A percentile compares a stretch with the other conserved stretches of the same genome.
phyloP scores from a whole-genome alignment of 1,139 yeast genomes.

The Pichia sp. region DNA sequence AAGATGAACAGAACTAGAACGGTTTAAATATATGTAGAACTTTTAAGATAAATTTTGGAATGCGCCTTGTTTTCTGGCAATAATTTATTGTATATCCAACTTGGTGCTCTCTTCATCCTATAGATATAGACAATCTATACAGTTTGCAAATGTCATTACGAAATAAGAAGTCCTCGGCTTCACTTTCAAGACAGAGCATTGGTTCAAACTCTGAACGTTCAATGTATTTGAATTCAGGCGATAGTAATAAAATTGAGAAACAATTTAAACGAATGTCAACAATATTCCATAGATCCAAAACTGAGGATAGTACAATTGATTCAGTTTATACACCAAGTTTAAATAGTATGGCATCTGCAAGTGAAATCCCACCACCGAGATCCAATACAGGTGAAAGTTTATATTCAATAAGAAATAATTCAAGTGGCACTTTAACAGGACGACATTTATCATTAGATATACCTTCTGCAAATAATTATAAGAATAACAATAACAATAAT shows the following conservation, averaged over 20 bases:
- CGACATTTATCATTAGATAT: conserved; percentile 1
- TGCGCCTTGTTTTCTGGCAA: not conserved
- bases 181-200: conserved; percentile 6
- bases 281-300: conserved; percentile 8
- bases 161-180: conserved; percentile 9
- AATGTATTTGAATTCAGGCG: not conserved
- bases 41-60: no score
- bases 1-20: not conserved
- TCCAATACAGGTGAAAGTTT: conserved; percentile 1
- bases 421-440: conserved; percentile 13
- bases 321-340: not conserved
- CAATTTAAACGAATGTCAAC: conserved; percentile 9
- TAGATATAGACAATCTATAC: not conserved
- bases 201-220: not conserved
- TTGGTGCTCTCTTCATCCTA: no score
- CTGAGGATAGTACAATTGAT: conserved; percentile 4
- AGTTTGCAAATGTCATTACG: conserved; percentile 4
- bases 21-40: no score
- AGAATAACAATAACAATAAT: not conserved
- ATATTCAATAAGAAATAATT: conserved; percentile 12
- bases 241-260: conserved; percentile 6
- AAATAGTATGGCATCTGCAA: not conserved
- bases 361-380: conserved; percentile 7
- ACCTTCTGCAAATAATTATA: not conserved
- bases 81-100: no score